Base-by-base conservation (phyloP, 192 early-diverging fungal genomes). In the Coemansia sp. region DNA sequence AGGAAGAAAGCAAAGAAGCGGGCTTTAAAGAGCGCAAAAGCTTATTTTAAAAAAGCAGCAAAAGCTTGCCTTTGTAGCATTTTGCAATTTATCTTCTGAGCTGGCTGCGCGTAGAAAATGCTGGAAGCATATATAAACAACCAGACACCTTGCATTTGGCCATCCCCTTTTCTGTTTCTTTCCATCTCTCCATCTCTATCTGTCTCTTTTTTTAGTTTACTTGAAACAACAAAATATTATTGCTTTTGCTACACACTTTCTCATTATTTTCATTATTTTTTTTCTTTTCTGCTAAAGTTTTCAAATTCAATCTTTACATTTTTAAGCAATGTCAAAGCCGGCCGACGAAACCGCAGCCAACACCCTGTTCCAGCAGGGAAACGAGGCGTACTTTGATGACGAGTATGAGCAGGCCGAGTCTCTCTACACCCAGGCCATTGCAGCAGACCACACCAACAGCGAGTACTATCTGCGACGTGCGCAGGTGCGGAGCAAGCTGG, bases 331-430 rank as follows among this genome's bases (percentile, higher is more conserved):
- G 60, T 42, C 67, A 31, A 69, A 54, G 55, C 49, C 57, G 14
- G 64, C 64, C 18, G 70, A 64, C 61, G 71, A 78, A 52, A 63
- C 67, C 56, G 48, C 69, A 0, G 81, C 65, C 65, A 75, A 72
- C 22, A 48, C 33, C 7, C 66, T 75, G 60, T 78, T 64, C 38
- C 67, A 74, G 55, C 62, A 87, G 67, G 94, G 89, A 14, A 91
- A 87, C 72, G 86, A 89, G 64, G 89, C 89, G 40, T 92, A 89
- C 68, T 87, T 91, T 69, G 89, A 91, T 58, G 91, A 91, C 60
- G 90, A 92, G 62, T 94, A 86, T 64, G 85, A 89, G 48, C 82
- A 85, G 48, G 90, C 93, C 33, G 79, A 92, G 61, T 67, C 68
- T 7, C 83, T 93, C 33, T 94, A 87, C 73, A 85, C 84, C 5